Conservation (phyloP, 148 eudicot genomes). For the Suaeda aralocaspica region DNA sequence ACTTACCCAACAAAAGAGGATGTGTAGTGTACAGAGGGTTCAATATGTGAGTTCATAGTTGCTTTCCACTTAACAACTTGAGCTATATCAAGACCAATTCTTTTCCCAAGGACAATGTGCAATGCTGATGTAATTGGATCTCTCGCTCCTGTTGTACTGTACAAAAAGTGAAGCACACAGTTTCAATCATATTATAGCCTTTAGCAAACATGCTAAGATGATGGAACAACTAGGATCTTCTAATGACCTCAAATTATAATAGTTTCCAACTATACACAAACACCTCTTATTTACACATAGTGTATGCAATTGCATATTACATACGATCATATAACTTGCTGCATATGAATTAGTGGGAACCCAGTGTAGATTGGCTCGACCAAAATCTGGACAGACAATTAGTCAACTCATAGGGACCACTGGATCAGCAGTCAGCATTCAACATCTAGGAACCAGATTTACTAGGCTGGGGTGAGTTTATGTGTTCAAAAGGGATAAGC, state of each 20-base stretch:
- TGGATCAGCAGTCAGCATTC: background rate
- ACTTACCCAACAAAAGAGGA: constrained; percentile 95
- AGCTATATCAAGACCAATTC: constrained; percentile 87
- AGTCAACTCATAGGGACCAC: no score
- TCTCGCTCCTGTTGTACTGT: constrained; percentile 90
- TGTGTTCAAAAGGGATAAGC: background rate
- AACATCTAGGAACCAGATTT: background rate
- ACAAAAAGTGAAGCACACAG: constrained; percentile 15
- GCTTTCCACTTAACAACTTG: constrained; percentile 92
- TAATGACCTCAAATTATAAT: no score
- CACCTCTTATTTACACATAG: no score
- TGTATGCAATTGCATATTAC: no score
- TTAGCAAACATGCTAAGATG: no score
- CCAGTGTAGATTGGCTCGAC: no score
- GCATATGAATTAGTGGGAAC: no score
- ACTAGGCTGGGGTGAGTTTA: background rate
- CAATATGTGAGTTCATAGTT: constrained; percentile 51
- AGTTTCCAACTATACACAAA: no score
- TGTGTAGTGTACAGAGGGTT: constrained; percentile 89
- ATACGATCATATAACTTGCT: no score
- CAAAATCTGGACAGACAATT: no score
- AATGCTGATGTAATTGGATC: constrained; percentile 93
- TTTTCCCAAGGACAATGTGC: constrained; percentile 90
- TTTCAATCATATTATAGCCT: constrained; percentile 4
- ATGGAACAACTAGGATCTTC: no score